These are phyloP conservation scores for Venturiaceae sp. DNA, from an alignment of 2,329 filamentous ascomycete genomes.

Conservation along the genomic window DNA sequence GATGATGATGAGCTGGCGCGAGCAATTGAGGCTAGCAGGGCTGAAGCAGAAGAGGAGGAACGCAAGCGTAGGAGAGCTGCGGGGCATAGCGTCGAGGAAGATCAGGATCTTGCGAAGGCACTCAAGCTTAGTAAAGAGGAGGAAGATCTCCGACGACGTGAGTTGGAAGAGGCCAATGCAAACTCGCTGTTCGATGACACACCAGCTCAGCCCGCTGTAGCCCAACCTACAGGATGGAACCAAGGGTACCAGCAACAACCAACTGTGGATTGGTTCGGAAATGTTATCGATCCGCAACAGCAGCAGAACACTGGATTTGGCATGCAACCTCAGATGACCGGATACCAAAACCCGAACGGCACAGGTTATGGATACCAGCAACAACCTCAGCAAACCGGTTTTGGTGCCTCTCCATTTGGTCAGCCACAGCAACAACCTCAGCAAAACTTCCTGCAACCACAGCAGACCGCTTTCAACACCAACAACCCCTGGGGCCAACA, in stretches of 20 bases:
- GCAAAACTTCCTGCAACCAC: conserved; percentile 43
- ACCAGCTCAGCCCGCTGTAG: conserved; percentile 53
- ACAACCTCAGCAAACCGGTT: conserved; percentile 45
- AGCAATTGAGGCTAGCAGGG: conserved; percentile 89
- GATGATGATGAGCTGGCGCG: conserved; percentile 82
- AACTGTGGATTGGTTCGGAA: conserved; percentile 94
- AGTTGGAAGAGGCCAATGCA: conserved; percentile 79
- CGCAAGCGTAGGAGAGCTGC: conserved; percentile 46
- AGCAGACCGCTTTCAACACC: conserved; percentile 42
- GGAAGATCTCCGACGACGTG: conserved; percentile 75
- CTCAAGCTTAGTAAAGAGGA: conserved; percentile 93
- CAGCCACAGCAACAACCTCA: conserved; percentile 26
- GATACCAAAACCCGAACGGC: conserved; percentile 59
- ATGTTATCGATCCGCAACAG: conserved; percentile 72
- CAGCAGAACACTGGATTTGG: conserved; percentile 51
- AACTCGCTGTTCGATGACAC: conserved; percentile 81
- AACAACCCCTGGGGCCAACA: conserved; percentile 54
- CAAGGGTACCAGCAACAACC: conserved; percentile 96
- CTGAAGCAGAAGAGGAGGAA: conserved; percentile 84
- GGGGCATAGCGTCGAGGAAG: conserved; percentile 48
- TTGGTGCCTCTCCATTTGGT: conserved; percentile 35
- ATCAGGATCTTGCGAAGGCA: conserved; percentile 88
- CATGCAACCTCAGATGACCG: conserved; percentile 57
- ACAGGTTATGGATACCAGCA: conserved; percentile 49
- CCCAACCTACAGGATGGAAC: conserved; percentile 82